Base-by-base conservation (phyloP, 306 rosid species). In the Pterocarpus santalinus region DNA sequence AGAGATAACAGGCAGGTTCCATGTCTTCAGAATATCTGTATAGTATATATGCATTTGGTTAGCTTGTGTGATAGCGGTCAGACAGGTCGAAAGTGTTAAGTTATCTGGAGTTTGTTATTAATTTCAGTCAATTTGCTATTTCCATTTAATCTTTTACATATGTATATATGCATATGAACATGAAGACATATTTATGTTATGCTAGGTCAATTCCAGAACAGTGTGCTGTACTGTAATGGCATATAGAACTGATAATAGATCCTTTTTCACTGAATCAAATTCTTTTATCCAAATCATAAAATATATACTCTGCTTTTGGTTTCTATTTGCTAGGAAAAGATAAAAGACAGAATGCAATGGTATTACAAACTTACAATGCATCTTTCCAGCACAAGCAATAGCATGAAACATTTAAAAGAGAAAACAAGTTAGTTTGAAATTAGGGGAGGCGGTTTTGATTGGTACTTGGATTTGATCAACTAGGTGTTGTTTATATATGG, bases 1-100 rank as follows among this genome's bases (percentile, higher is more conserved):
- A 90, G 98, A 87, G 99, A 96, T 82, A 93, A 93, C 91, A 88
- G 99, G 98, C 90, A 53, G 69, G 46, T 52, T 66, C 78, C 69
- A 14, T 35, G 28, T 13, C 35, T 80, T 60, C 5, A 44, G 78
- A 70, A 57, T 83, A 15, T 67, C 56, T 41, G 22, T 58, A 14
- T 39, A 15, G 82, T 13, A 32, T 57, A 55, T 14, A 58, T 52
- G 67, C 51, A 36, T 69, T 12, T 65, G 53, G 28, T 60, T 71
- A 68, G 70, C 34, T 16, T 22, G 5, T 51, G 28, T 62, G 60
- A 66, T 73, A 47, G 53, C 22, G 28, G 53, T 11, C 30, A 14
- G 43, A 32, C 73, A 10, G 15, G 43, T 38, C 36, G 75, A 68
- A 69, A 74, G 36, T 79, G 41, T 53, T 39, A 2, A 51, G 62